Percentiles rank a stretch among this genome's conserved stretches.
phyloP scores from a whole-genome alignment of 495 filamentous ascomycete species.

The Clohesyomyces aquaticus region DNA sequence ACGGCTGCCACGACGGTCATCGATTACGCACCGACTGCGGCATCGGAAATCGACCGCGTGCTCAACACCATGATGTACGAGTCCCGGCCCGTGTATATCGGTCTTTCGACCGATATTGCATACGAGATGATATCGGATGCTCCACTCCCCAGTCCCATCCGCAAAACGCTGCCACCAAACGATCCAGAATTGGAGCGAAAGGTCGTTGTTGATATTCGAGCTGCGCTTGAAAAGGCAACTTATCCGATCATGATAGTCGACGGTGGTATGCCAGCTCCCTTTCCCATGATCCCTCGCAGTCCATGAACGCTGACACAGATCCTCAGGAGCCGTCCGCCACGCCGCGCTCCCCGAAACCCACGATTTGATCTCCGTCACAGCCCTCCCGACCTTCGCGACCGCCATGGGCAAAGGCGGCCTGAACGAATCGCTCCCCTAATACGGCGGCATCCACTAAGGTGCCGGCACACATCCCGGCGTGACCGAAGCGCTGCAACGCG shows the following conservation, averaged over 20 bases:
- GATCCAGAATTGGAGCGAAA: constrained; percentile 26
- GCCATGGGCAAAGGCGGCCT: constrained; percentile 48
- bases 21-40: constrained; percentile 43
- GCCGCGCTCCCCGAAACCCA: constrained; percentile 38
- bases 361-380: constrained; percentile 43
- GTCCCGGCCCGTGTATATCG: constrained; percentile 38
- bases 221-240: constrained; percentile 34
- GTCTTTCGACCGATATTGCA: constrained; percentile 45
- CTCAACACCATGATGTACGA: constrained; percentile 42
- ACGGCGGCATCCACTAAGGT: constrained; percentile 45
- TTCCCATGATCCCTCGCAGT: not conserved
- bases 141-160: constrained; percentile 38
- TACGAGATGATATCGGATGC: constrained; percentile 38
- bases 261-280: constrained; percentile 18
- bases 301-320: not conserved
- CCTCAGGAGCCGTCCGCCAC: constrained; percentile 36
- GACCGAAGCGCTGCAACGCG: constrained; percentile 39
- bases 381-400: constrained; percentile 45
- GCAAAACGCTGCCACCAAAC: constrained; percentile 33
- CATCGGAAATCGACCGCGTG: constrained; percentile 51
- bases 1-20: constrained; percentile 43
- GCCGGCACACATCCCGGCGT: constrained; percentile 38
- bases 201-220: constrained; percentile 39
- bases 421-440: constrained; percentile 42
- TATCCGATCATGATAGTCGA: constrained; percentile 48